These are phyloP conservation scores for Trichoderma brevicompactum DNA, from an alignment of 2,329 filamentous ascomycete genomes.

Conservation along the genomic window DNA sequence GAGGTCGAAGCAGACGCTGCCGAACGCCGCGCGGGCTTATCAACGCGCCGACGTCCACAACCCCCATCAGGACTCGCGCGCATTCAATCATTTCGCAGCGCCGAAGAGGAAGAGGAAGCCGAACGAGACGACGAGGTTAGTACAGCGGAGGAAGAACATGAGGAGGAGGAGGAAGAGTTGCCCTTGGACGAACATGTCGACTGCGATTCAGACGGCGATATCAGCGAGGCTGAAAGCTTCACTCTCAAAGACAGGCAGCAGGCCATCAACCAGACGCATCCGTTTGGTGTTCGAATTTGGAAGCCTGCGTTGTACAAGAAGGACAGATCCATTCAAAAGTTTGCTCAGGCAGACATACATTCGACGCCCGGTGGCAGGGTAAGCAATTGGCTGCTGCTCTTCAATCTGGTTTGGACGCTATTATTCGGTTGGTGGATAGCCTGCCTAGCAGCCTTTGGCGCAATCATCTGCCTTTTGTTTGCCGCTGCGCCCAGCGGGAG, in stretches of 20 bases:
- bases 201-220: constrained; percentile 69
- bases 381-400: constrained; percentile 80
- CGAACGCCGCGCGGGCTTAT: constrained; percentile 49
- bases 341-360: constrained; percentile 94
- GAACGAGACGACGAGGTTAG: constrained; percentile 30
- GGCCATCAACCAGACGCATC: constrained; percentile 98
- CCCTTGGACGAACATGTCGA: constrained; percentile 55
- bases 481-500: constrained; percentile 77
- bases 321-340: constrained; percentile 92
- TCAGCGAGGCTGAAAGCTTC: constrained; percentile 96
- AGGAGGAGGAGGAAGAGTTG: constrained; percentile 48
- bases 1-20: constrained; percentile 75
- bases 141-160: constrained; percentile 38
- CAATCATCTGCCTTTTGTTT: constrained; percentile 77
- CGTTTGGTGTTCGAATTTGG: constrained; percentile 98
- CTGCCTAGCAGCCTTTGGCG: constrained; percentile 72
- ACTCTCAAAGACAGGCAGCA: constrained; percentile 95
- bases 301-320: constrained; percentile 99
- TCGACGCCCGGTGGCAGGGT: constrained; percentile 89
- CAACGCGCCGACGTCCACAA: constrained; percentile 43
- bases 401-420: constrained; percentile 89
- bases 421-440: constrained; percentile 97
- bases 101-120: constrained; percentile 32
- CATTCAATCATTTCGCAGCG: constrained; percentile 46
- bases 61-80: constrained; percentile 45